Base-by-base conservation (phyloP, 179 eudicot species). In the Corrigiola litoralis region DNA sequence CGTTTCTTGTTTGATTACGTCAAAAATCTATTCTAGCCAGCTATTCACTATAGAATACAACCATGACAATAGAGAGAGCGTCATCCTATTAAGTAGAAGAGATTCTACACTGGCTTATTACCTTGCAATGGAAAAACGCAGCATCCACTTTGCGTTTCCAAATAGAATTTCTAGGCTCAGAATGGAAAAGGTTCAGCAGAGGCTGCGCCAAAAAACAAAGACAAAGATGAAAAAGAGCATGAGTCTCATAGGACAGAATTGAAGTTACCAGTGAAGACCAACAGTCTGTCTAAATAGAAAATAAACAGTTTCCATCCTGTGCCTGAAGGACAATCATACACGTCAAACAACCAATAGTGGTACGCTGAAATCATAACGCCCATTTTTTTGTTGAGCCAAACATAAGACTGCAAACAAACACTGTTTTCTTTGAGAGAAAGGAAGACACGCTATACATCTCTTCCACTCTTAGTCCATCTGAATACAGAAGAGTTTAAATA, bases 121-220 rank as follows among this genome's bases (percentile, higher is more conserved):
- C 98, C 87, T 67, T 82, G 86, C 96, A 87, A 76, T 75, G 86
- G 44, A 61, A 75, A 54, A 90, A 84, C 64, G 96, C 95, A 70
- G 88, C 81, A 76, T 94, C 95, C 56, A 84, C 90, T 70, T 84
- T 87, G 70, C 99, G 94, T 75, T 90, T 92, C 95, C 92, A 90
- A 33, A 84, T 61, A 61, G 84, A 75, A 77, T 87, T 90, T 74
- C 97, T 84, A 53, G 97, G 97, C 68, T 76, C 88, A 17, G 84
- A 77, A 72, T 90, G 86, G 71, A 94, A 92, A 57, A 92, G 81
- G 40, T 85, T 85, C 58, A 85, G 75, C 70, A 85, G 44, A 73
- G 98, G 96, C 95, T 92, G 88, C 64, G 55, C 32, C 53, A 79
- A 23, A 2, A 55, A 24, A 37, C 0, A 7, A 29, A 57, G 12